These are phyloP conservation scores for Alternaria postmessia DNA, from an alignment of 2,329 filamentous ascomycete species.

Conservation along the genomic window DNA sequence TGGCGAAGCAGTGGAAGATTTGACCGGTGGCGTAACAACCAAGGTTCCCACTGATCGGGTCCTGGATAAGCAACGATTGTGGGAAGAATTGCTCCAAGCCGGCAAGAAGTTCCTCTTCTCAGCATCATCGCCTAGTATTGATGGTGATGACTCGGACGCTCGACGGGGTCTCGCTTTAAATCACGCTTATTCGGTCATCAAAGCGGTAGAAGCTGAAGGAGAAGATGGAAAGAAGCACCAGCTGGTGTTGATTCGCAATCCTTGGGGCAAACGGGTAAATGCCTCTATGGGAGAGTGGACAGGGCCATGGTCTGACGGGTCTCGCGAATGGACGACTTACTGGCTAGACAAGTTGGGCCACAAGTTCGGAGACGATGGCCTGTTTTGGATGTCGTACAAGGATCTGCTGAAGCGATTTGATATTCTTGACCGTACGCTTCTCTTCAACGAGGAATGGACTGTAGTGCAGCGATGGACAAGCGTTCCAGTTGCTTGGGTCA, in stretches of 20 bases:
- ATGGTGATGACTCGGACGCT: conserved; percentile 67
- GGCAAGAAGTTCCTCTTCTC: conserved; percentile 82
- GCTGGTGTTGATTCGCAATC: conserved; percentile 73
- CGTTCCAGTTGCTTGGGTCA: conserved; percentile 65
- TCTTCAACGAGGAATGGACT: conserved; percentile 67
- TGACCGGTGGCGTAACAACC: conserved; percentile 73
- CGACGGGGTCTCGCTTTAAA: conserved; percentile 54
- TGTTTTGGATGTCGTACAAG: conserved; percentile 69
- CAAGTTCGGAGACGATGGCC: conserved; percentile 76
- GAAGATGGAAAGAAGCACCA: conserved; percentile 52
- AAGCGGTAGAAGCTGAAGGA: conserved; percentile 63
- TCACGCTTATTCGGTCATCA: conserved; percentile 66
- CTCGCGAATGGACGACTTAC: conserved; percentile 82
- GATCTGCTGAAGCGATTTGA: conserved; percentile 66
- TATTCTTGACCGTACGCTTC: conserved; percentile 65
- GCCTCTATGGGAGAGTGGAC: conserved; percentile 26
- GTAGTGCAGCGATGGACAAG: conserved; percentile 68
- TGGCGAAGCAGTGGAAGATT: conserved; percentile 64
- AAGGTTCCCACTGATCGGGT: conserved; percentile 73
- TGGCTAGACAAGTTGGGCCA: conserved; percentile 76
- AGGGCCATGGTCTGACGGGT: conserved; percentile 65
- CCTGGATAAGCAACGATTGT: conserved; percentile 79
- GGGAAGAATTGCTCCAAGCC: conserved; percentile 78
- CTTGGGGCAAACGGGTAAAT: conserved; percentile 72
- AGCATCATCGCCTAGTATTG: conserved; percentile 62